Evolutionary conservation across 225 moss, liverwort and hornwort species (phyloP).

Genomic region (Ulota crispa): DNA sequence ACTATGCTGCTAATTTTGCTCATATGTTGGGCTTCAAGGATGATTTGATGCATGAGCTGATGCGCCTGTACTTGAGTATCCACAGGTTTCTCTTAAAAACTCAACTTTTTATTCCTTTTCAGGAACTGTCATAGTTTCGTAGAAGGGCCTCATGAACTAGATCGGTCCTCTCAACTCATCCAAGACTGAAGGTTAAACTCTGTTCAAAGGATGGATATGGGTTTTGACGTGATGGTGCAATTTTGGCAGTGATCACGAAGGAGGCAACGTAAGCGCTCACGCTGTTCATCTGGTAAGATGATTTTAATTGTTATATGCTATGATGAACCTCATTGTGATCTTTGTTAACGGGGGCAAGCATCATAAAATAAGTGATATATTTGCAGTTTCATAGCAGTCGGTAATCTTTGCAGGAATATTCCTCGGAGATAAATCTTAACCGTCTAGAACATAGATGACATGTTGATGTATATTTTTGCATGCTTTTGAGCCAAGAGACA

Average conservation of each 20-base stretch:
- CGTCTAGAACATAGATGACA: background rate
- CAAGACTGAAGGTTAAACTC: background rate
- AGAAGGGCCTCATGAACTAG: background rate
- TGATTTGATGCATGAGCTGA: conserved; percentile 77
- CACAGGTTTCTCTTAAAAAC: conserved; percentile 40
- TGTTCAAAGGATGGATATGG: background rate
- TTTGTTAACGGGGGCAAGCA: background rate
- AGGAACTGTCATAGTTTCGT: background rate
- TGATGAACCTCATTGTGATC: background rate
- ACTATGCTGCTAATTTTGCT: conserved; percentile 82
- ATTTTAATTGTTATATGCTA: background rate
- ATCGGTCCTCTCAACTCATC: background rate
- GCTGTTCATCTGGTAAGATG: conserved; percentile 54
- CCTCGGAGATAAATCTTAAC: background rate
- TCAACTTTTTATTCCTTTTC: background rate
- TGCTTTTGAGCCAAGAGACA: background rate
- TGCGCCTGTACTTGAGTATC: conserved; percentile 78
- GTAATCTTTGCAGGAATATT: background rate
- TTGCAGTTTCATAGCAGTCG: background rate
- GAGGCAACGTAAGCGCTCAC: conserved; percentile 75
- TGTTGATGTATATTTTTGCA: background rate
- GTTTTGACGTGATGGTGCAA: background rate
- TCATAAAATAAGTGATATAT: background rate
- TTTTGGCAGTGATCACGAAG: conserved; percentile 64
- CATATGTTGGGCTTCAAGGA: conserved; percentile 87